A percentile compares a stretch with the other conserved stretches of the same genome.
Conservation (phyloP, 2,329 filamentous ascomycete genomes). For the Chaetomium strumarium region DNA sequence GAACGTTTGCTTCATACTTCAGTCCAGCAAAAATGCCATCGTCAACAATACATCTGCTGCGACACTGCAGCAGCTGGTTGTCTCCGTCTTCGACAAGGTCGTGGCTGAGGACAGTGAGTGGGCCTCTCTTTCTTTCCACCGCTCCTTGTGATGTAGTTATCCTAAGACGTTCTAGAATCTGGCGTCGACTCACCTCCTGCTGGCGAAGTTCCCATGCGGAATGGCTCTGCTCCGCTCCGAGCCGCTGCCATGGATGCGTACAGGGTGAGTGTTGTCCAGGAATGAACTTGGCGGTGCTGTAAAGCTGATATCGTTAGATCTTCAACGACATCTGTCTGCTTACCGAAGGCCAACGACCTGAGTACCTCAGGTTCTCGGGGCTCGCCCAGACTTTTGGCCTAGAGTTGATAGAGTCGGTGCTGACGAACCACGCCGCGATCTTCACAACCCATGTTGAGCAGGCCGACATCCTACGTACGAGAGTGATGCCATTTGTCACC, state of each 20-base stretch:
- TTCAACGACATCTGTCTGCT: slow-evolving; percentile 87
- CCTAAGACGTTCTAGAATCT: slow-evolving; percentile 30
- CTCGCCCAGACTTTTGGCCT: slow-evolving; percentile 79
- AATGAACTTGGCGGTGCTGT: background rate
- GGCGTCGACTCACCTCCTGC: slow-evolving; percentile 49
- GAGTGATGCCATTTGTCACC: slow-evolving; percentile 78
- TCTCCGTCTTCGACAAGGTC: slow-evolving; percentile 90
- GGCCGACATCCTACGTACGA: slow-evolving; percentile 66
- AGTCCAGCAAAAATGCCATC: slow-evolving; percentile 85
- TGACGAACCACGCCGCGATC: slow-evolving; percentile 77
- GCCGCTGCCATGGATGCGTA: slow-evolving; percentile 82
- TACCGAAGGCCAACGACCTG: slow-evolving; percentile 75
- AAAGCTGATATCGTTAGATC: slow-evolving; percentile 43
- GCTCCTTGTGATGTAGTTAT: background rate
- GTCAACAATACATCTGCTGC: slow-evolving; percentile 94
- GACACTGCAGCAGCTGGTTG: slow-evolving; percentile 90
- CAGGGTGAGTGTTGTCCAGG: slow-evolving; percentile 41
- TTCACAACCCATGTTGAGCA: slow-evolving; percentile 77
- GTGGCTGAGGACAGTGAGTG: slow-evolving; percentile 68
- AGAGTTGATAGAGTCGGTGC: slow-evolving; percentile 84
- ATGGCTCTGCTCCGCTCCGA: slow-evolving; percentile 60
- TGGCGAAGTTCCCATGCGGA: slow-evolving; percentile 61
- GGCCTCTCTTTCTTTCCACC: background rate
- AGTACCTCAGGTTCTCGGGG: slow-evolving; percentile 73
- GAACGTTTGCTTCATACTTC: slow-evolving; percentile 86